A percentile compares a stretch with the other conserved stretches of the same genome.
These are phyloP conservation scores for Colletotrichum tabaci DNA, from an alignment of 2,329 filamentous ascomycete genomes.

Conservation along the genomic window DNA sequence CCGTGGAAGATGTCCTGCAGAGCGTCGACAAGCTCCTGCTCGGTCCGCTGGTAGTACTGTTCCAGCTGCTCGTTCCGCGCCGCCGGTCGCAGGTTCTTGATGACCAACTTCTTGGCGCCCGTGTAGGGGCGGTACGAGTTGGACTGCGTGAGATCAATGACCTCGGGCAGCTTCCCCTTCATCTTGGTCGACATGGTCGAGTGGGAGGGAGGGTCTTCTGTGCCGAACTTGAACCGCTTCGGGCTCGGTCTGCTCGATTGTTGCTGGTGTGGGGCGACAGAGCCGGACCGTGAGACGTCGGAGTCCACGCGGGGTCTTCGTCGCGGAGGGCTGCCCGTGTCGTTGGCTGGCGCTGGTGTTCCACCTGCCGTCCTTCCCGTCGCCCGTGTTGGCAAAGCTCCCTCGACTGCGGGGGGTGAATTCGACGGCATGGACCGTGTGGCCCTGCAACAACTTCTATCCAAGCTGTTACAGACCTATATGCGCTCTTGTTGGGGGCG, in stretches of 20 bases:
- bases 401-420: conserved; percentile 42
- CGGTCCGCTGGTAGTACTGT: conserved; percentile 83
- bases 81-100: conserved; percentile 88
- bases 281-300: conserved; percentile 49
- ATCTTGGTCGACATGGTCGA: conserved; percentile 49
- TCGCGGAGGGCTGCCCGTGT: conserved; percentile 53
- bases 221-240: conserved; percentile 41
- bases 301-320: conserved; percentile 56
- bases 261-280: conserved; percentile 42
- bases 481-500: conserved; percentile 21
- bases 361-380: conserved; percentile 40
- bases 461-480: conserved; percentile 42
- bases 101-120: conserved; percentile 88
- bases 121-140: conserved; percentile 78
- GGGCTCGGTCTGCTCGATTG: conserved; percentile 39
- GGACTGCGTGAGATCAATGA: conserved; percentile 52
- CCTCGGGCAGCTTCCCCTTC: conserved; percentile 58
- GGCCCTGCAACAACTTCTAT: conserved; percentile 43
- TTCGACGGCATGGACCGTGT: conserved; percentile 43
- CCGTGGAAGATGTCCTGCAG: conserved; percentile 81
- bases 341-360: conserved; percentile 39
- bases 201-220: conserved; percentile 25
- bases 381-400: conserved; percentile 43
- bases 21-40: conserved; percentile 81
- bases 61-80: conserved; percentile 73